Percentiles rank a stretch among this genome's conserved stretches.
phyloP scores from a whole-genome alignment of 805 yeast species.

The Sugiyamaella boreocaroliniensis region DNA sequence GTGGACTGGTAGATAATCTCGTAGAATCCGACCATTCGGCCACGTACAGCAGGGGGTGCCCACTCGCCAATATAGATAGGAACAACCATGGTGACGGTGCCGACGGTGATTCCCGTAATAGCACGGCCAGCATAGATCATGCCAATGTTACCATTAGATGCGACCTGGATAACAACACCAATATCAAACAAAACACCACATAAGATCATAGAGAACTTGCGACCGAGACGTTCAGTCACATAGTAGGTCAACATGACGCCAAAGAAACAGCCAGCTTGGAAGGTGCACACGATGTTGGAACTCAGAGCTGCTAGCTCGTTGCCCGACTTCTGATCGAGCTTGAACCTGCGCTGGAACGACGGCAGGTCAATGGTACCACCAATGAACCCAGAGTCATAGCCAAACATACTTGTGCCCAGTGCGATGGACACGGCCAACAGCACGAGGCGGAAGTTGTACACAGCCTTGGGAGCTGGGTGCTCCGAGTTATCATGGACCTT shows the following conservation, averaged over 20 bases:
- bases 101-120: conserved; percentile 47
- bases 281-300: conserved; percentile 20
- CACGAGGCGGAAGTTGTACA: conserved; percentile 41
- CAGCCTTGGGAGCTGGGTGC: conserved; percentile 35
- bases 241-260: conserved; percentile 44
- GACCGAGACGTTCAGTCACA: conserved; percentile 8
- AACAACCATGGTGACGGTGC: conserved; percentile 44
- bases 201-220: conserved; percentile 33
- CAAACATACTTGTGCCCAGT: conserved; percentile 45
- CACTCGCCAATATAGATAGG: conserved; percentile 48
- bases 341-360: conserved; percentile 42
- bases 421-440: conserved; percentile 41
- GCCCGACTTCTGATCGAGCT: conserved; percentile 32
- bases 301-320: conserved; percentile 7
- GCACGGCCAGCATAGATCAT: conserved; percentile 44
- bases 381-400: conserved; percentile 51
- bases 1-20: conserved; percentile 11
- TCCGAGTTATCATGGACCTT: conserved; percentile 9
- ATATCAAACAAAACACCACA: conserved; percentile 19
- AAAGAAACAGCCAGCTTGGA: conserved; percentile 26
- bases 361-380: conserved; percentile 46
- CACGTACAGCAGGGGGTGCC: conserved; percentile 29
- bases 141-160: conserved; percentile 28
- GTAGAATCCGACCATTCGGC: conserved; percentile 16
- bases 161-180: conserved; percentile 24